Evolutionary conservation across 768 basidiomycete species (phyloP).

Genomic region (Suillus brevipes): DNA sequence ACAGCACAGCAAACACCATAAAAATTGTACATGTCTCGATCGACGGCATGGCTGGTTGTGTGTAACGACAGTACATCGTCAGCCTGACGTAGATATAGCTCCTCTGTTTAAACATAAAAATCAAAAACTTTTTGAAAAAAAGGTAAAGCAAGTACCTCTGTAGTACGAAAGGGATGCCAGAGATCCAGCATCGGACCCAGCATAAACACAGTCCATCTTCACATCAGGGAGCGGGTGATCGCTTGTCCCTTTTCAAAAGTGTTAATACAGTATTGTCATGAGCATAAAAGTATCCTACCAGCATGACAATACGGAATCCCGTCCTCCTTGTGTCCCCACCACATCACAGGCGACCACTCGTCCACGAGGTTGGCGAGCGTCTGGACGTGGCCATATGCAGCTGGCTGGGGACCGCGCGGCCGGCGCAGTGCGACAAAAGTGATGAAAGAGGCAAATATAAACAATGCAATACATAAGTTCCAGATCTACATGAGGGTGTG

Average conservation of each 20-base stretch:
- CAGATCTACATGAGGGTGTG: constrained; percentile 19
- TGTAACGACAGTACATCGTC: neutral
- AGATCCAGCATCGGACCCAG: neutral
- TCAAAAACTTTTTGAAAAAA: neutral
- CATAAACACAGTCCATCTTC: constrained; percentile 23
- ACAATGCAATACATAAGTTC: constrained; percentile 24
- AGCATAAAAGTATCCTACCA: constrained; percentile 11
- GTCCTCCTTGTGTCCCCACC: constrained; percentile 31
- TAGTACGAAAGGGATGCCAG: neutral
- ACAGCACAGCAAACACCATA: no score
- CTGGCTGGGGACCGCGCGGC: constrained; percentile 29
- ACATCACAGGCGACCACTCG: constrained; percentile 35
- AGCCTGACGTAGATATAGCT: neutral
- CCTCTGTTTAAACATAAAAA: neutral
- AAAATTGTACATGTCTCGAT: no score
- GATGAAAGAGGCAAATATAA: constrained; percentile 23
- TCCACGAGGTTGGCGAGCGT: constrained; percentile 37
- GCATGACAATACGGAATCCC: constrained; percentile 16
- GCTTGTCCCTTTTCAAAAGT: neutral
- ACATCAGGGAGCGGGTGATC: constrained; percentile 23
- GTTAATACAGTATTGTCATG: neutral
- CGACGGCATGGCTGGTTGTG: no score
- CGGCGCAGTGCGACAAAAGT: constrained; percentile 14
- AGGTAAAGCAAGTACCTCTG: neutral
- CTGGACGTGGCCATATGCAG: constrained; percentile 34